Conservation (phyloP, 2,329 filamentous ascomycete genomes). For the Sporothrix brunneoviolacea region DNA sequence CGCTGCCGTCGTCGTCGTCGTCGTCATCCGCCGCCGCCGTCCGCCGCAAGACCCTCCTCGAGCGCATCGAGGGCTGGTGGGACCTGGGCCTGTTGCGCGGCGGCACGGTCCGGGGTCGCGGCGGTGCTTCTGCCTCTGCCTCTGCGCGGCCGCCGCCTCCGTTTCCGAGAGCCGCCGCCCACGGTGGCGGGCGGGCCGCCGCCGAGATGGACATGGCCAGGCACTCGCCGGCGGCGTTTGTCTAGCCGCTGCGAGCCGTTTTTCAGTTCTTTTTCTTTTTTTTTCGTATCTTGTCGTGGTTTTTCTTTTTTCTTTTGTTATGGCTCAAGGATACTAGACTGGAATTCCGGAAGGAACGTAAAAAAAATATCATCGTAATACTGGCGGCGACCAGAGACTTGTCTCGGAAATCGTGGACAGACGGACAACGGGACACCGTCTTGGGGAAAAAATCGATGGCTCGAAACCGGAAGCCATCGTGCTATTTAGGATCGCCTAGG, state of each 20-base stretch:
- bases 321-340: neutral
- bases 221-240: slow-evolving; percentile 4
- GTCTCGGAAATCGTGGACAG: too few species aligned
- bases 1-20: too few species aligned
- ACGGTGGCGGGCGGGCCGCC: neutral
- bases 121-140: neutral
- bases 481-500: too few species aligned
- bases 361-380: too few species aligned
- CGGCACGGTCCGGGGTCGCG: slow-evolving; percentile 32
- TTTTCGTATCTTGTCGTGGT: neutral
- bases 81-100: slow-evolving; percentile 39
- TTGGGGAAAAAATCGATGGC: too few species aligned
- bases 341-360: slow-evolving; percentile 1
- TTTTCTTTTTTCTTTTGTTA: neutral
- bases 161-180: neutral
- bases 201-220: neutral
- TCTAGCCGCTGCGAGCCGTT: neutral
- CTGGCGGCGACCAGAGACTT: too few species aligned
- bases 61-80: slow-evolving; percentile 49
- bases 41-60: slow-evolving; percentile 41
- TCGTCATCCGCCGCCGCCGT: slow-evolving; percentile 25
- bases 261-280: neutral
- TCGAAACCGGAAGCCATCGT: too few species aligned
- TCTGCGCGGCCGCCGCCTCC: neutral
- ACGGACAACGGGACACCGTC: too few species aligned